These are phyloP conservation scores for Chaetomiaceae sp. DNA, from an alignment of 2,329 filamentous ascomycete species.

Conservation along the genomic window DNA sequence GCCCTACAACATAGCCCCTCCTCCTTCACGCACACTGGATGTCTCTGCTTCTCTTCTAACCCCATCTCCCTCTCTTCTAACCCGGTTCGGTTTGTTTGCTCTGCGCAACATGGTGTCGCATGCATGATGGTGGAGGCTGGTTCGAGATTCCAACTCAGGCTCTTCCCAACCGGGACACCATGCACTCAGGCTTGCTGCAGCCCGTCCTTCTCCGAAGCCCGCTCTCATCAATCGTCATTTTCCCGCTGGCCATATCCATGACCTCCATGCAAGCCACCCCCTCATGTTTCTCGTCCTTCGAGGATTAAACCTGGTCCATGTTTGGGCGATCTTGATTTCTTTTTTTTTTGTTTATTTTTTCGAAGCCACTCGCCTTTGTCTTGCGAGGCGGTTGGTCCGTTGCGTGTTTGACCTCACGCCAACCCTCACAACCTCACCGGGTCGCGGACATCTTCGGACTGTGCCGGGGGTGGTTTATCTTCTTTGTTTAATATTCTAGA, in stretches of 20 bases:
- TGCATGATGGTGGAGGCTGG: constrained; percentile 1
- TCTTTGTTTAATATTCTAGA: constrained; percentile 8
- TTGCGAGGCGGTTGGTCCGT: constrained; percentile 11
- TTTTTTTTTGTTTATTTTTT: too few species aligned
- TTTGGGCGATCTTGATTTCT: constrained; percentile 21
- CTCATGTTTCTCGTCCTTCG: constrained; percentile 12
- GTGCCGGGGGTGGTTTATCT: not conserved
- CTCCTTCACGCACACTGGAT: not conserved
- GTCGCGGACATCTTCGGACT: not conserved
- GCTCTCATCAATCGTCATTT: constrained; percentile 7
- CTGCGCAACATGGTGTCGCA: constrained; percentile 9
- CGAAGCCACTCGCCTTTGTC: constrained; percentile 18
- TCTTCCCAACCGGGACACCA: not conserved
- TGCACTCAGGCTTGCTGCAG: constrained; percentile 14
- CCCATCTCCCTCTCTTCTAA: not conserved
- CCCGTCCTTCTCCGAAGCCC: constrained; percentile 1
- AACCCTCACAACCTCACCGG: not conserved
- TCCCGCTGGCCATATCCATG: not conserved
- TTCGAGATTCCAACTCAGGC: not conserved
- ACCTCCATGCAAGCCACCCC: constrained; percentile 19
- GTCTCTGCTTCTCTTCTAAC: not conserved
- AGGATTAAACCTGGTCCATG: constrained; percentile 3
- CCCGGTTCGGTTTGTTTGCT: constrained; percentile 10
- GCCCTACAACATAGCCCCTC: not conserved
- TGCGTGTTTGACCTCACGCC: not conserved